These are phyloP conservation scores for Pleurozium schreberi DNA, from an alignment of 225 moss, liverwort and hornwort species.

Conservation along the genomic window DNA sequence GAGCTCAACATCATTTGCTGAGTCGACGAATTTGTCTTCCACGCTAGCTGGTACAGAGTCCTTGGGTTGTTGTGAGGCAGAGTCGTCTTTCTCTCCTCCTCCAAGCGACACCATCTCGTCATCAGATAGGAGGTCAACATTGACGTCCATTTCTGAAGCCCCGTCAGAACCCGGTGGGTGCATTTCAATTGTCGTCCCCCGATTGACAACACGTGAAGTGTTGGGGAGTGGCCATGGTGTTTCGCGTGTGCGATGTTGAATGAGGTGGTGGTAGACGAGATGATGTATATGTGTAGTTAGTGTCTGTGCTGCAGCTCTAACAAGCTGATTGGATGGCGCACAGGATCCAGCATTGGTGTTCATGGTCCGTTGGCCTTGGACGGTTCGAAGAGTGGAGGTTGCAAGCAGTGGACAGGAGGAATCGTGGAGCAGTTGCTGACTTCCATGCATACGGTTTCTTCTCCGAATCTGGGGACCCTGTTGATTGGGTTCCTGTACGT, in stretches of 20 bases:
- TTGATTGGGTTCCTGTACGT: constrained; percentile 77
- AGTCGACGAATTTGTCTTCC: constrained; percentile 15
- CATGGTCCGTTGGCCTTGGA: not conserved
- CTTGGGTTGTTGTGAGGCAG: constrained; percentile 42
- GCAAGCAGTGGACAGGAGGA: constrained; percentile 58
- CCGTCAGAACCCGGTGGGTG: constrained; percentile 34
- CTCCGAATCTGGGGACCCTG: constrained; percentile 73
- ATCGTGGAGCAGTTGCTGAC: constrained; percentile 81
- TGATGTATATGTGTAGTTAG: not conserved
- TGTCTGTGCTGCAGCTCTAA: not conserved
- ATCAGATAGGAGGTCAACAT: constrained; percentile 42
- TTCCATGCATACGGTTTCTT: constrained; percentile 75
- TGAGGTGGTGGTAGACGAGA: not conserved
- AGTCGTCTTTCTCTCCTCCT: constrained; percentile 27
- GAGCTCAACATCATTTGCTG: constrained; percentile 34
- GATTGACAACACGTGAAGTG: not conserved
- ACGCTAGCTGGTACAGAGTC: constrained; percentile 34
- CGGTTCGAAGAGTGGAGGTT: constrained; percentile 20
- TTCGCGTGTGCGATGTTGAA: not conserved
- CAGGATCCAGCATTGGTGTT: constrained; percentile 14
- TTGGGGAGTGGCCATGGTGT: not conserved
- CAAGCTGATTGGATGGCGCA: not conserved
- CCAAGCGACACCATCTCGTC: constrained; percentile 2
- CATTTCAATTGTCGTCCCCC: not conserved
- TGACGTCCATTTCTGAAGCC: constrained; percentile 30